Evolutionary conservation across 441 rosid species (phyloP).

Genomic region (Hura crepitans): DNA sequence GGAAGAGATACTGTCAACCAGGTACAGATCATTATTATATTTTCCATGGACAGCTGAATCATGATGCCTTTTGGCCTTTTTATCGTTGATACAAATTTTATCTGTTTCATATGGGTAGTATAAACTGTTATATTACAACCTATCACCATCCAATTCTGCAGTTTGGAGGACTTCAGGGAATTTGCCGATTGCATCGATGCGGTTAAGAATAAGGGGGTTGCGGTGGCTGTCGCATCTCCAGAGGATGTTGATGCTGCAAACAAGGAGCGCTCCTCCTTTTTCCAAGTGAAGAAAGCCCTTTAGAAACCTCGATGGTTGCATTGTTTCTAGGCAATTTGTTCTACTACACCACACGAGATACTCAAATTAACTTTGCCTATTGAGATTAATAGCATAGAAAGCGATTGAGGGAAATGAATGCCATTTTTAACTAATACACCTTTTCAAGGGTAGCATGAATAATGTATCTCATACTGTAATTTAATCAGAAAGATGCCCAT

Average conservation of each 20-base stretch:
- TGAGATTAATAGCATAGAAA: no score
- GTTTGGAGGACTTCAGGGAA: slow-evolving; percentile 80
- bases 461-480: no score
- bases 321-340: not conserved
- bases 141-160: slow-evolving; percentile 23
- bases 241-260: slow-evolving; percentile 70
- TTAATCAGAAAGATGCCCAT: no score
- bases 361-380: no score
- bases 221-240: slow-evolving; percentile 73
- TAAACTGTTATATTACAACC: not conserved
- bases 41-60: not conserved
- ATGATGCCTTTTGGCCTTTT: not conserved
- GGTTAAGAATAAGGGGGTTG: slow-evolving; percentile 57
- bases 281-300: slow-evolving; percentile 67
- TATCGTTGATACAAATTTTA: not conserved
- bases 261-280: slow-evolving; percentile 52
- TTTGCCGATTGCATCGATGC: slow-evolving; percentile 66
- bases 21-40: slow-evolving; percentile 36
- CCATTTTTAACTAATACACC: no score
- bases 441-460: no score
- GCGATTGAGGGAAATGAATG: no score
- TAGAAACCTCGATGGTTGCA: slow-evolving; percentile 23
- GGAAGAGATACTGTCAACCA: slow-evolving; percentile 80
- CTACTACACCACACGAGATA: not conserved
- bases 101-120: not conserved